Evolutionary conservation across 1,139 yeast genomes (phyloP), one percentile per base, ranked within the genome.

Genomic region (Geotrichum cucujoidarum): DNA sequence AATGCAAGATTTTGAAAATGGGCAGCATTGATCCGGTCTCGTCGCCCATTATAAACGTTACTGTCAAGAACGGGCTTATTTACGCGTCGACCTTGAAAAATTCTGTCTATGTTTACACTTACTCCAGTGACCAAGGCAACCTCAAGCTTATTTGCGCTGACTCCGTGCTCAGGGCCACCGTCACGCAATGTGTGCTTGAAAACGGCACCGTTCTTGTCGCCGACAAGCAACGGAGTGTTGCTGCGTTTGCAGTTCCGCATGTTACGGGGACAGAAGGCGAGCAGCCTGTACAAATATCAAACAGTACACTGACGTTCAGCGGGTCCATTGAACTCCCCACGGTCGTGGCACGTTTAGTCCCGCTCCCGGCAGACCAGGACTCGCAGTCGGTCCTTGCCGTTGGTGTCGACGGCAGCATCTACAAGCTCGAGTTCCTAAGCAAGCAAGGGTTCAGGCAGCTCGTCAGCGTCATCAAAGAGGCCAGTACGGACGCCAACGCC

Each of bases 341-440:
- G 1, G 13, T 18, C 13, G 37, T 47, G 20, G 34, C 40, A 10
- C 41, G 40, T 30, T 36, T 47, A 18, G 17, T 47, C 16, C 40
- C 42, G 1, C 36, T 45, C 5, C 24, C 43, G 2, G 7, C 30
- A 20, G 29, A 22, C 20, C n/a, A 22, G 18, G n/a, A 20, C 8
- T 2, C 14, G 17, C 35, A 39, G 25, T 34, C 29, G 11, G 13
- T 45, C 2, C 17, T 39, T 13, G 48, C 48, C 8, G 16, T 45
- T 29, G 48, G 44, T 10, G 25, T 45, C 5, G 43, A 45, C 30
- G 48, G 48, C 7, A 39, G 44, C 74, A 40, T 59, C 71, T 47
- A 59, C 57, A 24, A 43, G 64, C 25, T 39, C 16, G n/a, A 11
- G 14, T 20, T 39, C 8, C 17, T 37, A 18, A 24, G 17, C 20